Evolutionary conservation across 352 stramenopile genomes (phyloP).

Genomic region (Phytophthora vignae): DNA sequence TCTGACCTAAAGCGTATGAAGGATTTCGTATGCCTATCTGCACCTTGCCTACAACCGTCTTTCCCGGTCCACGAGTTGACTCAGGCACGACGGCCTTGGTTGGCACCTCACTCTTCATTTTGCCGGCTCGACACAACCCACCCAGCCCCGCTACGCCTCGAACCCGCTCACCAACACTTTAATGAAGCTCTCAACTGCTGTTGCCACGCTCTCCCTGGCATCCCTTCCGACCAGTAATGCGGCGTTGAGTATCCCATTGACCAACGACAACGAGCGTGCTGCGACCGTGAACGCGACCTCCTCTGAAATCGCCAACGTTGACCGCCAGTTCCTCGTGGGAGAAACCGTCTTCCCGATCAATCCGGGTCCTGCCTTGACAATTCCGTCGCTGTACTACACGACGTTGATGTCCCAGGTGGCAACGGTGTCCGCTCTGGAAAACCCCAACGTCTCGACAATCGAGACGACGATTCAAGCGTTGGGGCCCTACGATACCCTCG

Average conservation of each 20-base stretch:
- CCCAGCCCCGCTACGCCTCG: no score
- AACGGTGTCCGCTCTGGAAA: conserved; percentile 21
- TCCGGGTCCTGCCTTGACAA: conserved; percentile 18
- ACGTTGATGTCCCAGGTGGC: conserved; percentile 29
- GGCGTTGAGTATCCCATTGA: conserved; percentile 21
- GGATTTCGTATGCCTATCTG: no score
- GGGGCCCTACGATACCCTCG: conserved; percentile 32
- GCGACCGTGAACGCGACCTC: conserved; percentile 26
- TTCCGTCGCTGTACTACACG: conserved; percentile 36
- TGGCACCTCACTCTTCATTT: no score
- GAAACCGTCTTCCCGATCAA: conserved; percentile 35
- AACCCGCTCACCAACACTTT: no score
- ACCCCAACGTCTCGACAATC: conserved; percentile 27
- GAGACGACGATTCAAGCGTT: conserved; percentile 19
- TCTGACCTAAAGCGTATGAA: no score
- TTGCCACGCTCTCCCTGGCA: conserved; percentile 1
- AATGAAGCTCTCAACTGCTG: conserved; percentile 13
- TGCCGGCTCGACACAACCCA: no score
- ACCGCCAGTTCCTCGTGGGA: conserved; percentile 28
- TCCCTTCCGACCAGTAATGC: conserved; percentile 6
- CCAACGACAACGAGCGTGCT: conserved; percentile 17
- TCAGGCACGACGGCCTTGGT: no score
- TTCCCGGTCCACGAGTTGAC: no score
- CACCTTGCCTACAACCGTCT: no score
- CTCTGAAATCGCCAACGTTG: conserved; percentile 32